Conservation (phyloP, 805 yeast species). For the Pachysolen tannophilus region DNA sequence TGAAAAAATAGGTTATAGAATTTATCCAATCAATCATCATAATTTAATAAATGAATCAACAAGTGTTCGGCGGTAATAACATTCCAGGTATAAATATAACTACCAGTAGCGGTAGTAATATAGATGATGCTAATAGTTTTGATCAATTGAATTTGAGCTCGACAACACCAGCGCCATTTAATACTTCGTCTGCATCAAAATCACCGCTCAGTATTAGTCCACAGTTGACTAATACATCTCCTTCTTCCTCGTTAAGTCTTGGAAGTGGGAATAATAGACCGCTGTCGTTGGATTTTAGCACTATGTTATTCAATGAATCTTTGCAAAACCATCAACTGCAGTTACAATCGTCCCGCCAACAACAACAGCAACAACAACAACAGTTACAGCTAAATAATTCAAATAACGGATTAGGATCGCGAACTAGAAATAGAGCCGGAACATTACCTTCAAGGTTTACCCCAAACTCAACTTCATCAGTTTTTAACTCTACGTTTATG, state of each 20-base stretch:
- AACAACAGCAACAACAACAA: background rate
- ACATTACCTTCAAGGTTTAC: conserved; percentile 63
- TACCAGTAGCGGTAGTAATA: too few relatives aligned
- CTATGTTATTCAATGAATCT: background rate
- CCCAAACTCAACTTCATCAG: conserved; percentile 18
- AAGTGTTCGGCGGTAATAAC: too few relatives aligned
- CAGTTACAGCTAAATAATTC: conserved; percentile 9
- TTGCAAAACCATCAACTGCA: background rate
- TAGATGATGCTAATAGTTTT: too few relatives aligned
- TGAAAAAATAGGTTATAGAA: too few relatives aligned
- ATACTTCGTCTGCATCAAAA: too few relatives aligned
- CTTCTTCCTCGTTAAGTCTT: conserved; percentile 6
- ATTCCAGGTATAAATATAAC: too few relatives aligned
- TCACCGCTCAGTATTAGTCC: conserved; percentile 5
- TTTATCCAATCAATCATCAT: too few relatives aligned
- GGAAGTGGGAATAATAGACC: conserved; percentile 5
- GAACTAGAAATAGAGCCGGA: conserved; percentile 68
- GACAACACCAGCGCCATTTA: too few relatives aligned
- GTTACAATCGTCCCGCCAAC: background rate
- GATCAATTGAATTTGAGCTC: too few relatives aligned
- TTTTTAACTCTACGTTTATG: conserved; percentile 11
- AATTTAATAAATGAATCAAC: too few relatives aligned
- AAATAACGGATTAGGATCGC: conserved; percentile 29
- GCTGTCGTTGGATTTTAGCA: conserved; percentile 7
- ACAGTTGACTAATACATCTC: conserved; percentile 6